These are phyloP conservation scores for Phytophthora foliorum DNA, from an alignment of 352 stramenopile genomes.

Conservation along the genomic window DNA sequence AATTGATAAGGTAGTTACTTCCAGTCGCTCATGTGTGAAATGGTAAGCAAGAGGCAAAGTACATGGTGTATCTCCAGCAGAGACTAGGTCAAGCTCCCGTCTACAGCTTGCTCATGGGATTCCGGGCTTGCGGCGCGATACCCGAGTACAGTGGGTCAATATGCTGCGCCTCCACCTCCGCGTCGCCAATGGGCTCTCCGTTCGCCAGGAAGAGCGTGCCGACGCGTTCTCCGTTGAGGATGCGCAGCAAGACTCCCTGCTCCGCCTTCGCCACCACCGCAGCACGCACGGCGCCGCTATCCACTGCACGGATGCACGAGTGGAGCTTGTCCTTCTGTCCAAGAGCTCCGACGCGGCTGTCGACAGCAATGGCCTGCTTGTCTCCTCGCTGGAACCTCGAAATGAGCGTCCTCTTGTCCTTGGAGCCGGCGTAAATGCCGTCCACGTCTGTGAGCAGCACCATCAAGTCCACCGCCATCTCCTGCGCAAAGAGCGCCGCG, in stretches of 20 bases:
- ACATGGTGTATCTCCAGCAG: too few relatives aligned
- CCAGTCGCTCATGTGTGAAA: too few relatives aligned
- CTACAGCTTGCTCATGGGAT: constrained; percentile 53
- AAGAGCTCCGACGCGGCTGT: constrained; percentile 69
- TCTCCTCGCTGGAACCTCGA: constrained; percentile 59
- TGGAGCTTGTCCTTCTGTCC: constrained; percentile 87
- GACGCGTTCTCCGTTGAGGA: constrained; percentile 73
- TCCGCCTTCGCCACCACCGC: constrained; percentile 78
- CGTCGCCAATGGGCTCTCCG: constrained; percentile 57
- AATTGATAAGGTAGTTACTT: too few relatives aligned
- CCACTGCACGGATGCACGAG: constrained; percentile 82
- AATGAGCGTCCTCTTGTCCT: constrained; percentile 44
- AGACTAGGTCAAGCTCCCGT: not conserved
- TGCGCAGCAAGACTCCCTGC: constrained; percentile 64
- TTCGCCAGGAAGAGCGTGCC: constrained; percentile 73
- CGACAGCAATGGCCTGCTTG: constrained; percentile 50
- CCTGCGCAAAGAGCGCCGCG: constrained; percentile 77
- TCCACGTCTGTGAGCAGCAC: constrained; percentile 83
- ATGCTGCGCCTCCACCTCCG: constrained; percentile 51
- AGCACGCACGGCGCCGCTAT: constrained; percentile 66
- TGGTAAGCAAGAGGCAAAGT: too few relatives aligned
- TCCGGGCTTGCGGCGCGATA: constrained; percentile 48
- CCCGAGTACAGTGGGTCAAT: constrained; percentile 79
- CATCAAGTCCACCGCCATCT: constrained; percentile 80
- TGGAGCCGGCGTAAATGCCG: constrained; percentile 57